Base-by-base conservation (phyloP, 2,329 filamentous ascomycete species). In the Fusarium succisae region DNA sequence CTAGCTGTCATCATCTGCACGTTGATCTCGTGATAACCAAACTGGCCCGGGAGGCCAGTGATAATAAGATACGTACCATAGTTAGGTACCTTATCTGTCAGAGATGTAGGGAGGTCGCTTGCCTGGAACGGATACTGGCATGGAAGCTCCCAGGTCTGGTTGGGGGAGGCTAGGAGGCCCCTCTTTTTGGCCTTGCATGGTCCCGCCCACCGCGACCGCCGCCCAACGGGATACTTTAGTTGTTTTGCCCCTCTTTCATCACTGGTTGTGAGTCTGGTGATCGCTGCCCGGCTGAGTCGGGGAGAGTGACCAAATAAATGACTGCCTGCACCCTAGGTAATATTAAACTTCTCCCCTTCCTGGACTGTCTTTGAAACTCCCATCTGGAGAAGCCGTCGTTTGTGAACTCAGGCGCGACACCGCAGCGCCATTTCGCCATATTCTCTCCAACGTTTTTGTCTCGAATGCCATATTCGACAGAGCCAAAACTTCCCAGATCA, bases 211-310 rank as follows among this genome's bases (percentile, higher is more conserved):
- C 57, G 35, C 59, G 66, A 59, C 51, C 66, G 45, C 66, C 44
- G n/a, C 56, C 56, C 51, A 68, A 62, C 32, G 58, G 30, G 30
- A 41, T 37, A 53, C 41, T 41, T 35, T 35, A 15, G 32, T 8
- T 39, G 37, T 32, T 47, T 75, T 61, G 70, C 73, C 71, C 76
- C 74, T 75, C 74, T 63, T 60, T 60, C 63, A 69, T 72, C 67
- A 69, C 72, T 77, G 69, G 75, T 72, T 57, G 66, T 43, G 58
- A 61, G 75, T 78, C 77, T 58, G 74, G 77, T 78, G 77, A 78
- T 78, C 74, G 75, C 76, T 75, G 66, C 63, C 66, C 72, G 76
- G 72, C 55, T 76, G 63, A 70, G 76, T 63, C 65, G 69, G 64
- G 26, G 59, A 74, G 60, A 54, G 56, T 71, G 77, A 73, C 68